A percentile compares a stretch with the other conserved stretches of the same genome.
phyloP scores from a whole-genome alignment of 768 basidiomycete genomes.

The Boletus rubroflammeus region DNA sequence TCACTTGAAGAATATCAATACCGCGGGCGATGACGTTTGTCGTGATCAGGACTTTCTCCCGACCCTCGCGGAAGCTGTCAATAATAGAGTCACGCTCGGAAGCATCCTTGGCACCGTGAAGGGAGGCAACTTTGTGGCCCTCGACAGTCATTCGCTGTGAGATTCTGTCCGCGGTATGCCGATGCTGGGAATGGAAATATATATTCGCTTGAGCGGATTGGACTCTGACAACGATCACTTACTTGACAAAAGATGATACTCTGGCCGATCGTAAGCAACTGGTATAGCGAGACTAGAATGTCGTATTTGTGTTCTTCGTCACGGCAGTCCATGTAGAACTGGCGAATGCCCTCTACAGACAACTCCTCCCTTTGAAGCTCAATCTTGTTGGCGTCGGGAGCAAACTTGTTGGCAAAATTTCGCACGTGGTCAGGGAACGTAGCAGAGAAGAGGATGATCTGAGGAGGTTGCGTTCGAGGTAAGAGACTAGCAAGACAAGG shows the following conservation, averaged over 20 bases:
- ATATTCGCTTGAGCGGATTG: neutral
- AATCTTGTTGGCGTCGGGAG: conserved; percentile 94
- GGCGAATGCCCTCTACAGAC: conserved; percentile 89
- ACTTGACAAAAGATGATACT: conserved; percentile 98
- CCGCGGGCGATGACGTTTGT: conserved; percentile 98
- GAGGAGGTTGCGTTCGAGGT: conserved; percentile 52
- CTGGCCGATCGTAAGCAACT: conserved; percentile 90
- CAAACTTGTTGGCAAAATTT: conserved; percentile 87
- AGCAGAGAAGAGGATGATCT: conserved; percentile 96
- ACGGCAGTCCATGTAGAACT: conserved; percentile 97
- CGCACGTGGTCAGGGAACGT: conserved; percentile 96
- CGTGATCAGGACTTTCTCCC: conserved; percentile 95
- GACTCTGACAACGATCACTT: conserved; percentile 21
- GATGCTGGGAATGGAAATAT: conserved; percentile 48
- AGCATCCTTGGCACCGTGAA: conserved; percentile 93
- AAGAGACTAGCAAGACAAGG: conserved; percentile 45
- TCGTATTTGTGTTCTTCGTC: conserved; percentile 94
- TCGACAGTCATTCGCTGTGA: conserved; percentile 86
- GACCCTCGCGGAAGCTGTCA: conserved; percentile 93
- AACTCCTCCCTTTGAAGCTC: conserved; percentile 92
- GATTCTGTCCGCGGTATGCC: conserved; percentile 90
- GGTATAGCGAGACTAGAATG: conserved; percentile 86
- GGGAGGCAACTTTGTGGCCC: conserved; percentile 93
- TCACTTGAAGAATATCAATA: conserved; percentile 98
- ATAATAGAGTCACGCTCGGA: conserved; percentile 87